Evolutionary conservation across 2,329 filamentous ascomycete genomes (phyloP).

Genomic region (Xylaria sp.): DNA sequence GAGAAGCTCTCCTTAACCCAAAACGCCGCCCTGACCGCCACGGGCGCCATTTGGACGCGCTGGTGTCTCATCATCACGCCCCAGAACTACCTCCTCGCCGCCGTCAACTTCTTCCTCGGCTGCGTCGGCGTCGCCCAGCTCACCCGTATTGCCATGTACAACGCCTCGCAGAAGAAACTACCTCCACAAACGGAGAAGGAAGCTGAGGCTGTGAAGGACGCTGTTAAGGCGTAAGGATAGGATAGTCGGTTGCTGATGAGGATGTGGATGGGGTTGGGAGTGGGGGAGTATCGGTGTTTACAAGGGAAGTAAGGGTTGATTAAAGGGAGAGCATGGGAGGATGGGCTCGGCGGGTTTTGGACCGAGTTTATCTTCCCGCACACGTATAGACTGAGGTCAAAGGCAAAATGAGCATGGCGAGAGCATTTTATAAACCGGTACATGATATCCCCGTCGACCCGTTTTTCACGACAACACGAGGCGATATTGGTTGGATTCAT

Average conservation of each 20-base stretch:
- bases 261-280: background rate
- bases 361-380: background rate
- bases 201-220: conserved; percentile 6
- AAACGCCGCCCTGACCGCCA: conserved; percentile 87
- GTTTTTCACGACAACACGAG: conserved; percentile 6
- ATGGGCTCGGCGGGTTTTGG: background rate
- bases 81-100: conserved; percentile 89
- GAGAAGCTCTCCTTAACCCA: conserved; percentile 93
- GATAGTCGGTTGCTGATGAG: too few relatives aligned
- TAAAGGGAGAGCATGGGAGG: background rate
- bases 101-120: conserved; percentile 98
- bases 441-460: too few relatives aligned
- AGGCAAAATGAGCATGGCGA: background rate
- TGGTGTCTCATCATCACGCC: conserved; percentile 99
- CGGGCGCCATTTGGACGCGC: conserved; percentile 95
- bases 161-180: conserved; percentile 62
- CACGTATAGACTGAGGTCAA: too few relatives aligned
- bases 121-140: conserved; percentile 85
- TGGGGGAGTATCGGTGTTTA: background rate
- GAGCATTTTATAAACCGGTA: conserved; percentile 3
- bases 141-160: conserved; percentile 73
- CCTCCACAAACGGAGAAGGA: background rate
- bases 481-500: conserved; percentile 5
- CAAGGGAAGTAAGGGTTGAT: background rate
- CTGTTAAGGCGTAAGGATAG: conserved; percentile 14